Base-by-base conservation (phyloP, 176 grass and related monocot genomes). In the Tuctoria greenei region DNA sequence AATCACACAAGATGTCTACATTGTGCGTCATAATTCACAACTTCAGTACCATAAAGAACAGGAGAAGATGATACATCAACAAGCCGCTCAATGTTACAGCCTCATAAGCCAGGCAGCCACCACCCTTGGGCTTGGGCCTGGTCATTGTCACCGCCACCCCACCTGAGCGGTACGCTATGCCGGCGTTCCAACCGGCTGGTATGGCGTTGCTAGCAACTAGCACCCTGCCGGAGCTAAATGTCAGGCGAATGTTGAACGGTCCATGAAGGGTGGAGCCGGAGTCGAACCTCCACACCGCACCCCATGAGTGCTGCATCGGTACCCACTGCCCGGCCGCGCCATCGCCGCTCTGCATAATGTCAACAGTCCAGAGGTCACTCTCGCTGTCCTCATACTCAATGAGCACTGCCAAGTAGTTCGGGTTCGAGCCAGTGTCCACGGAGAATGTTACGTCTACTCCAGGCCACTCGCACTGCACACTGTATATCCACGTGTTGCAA, bases 351-450 rank as follows among this genome's bases (percentile, higher is more conserved):
- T 85, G 81, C 78, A 85, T 90, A 18, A 96, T 50, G 57, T 89
- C 88, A 0, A 96, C 90, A 0, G 75, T 75, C 0, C 68, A 67
- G 15, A 96, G 87, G 81, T 92, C 90, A 8, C 87, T 91, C 24
- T 96, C 93, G 0, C 68, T 84, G 42, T 82, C 85, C 63, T 93
- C 85, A 5, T 86, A 97, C 76, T 97, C 87, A 0, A 93, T 79
- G 2, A 93, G 77, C 27, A 97, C 85, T 2, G 90, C 93, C 3
- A 97, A 74, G 83, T 97, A 97, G 82, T 88, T 81, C 0, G 90
- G 90, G 79, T 93, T 97, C 0, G 93, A 97, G 38, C 93, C 87
- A 0, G 85, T 36, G 67, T 97, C 90, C n/a, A 97, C 90, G 11
- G 77, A 67, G 72, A 97, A 97, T 12, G 87, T 84, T 23, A 97